Evolutionary conservation across 2,329 filamentous ascomycete genomes (phyloP).

Genomic region (Colletotrichum sp.): DNA sequence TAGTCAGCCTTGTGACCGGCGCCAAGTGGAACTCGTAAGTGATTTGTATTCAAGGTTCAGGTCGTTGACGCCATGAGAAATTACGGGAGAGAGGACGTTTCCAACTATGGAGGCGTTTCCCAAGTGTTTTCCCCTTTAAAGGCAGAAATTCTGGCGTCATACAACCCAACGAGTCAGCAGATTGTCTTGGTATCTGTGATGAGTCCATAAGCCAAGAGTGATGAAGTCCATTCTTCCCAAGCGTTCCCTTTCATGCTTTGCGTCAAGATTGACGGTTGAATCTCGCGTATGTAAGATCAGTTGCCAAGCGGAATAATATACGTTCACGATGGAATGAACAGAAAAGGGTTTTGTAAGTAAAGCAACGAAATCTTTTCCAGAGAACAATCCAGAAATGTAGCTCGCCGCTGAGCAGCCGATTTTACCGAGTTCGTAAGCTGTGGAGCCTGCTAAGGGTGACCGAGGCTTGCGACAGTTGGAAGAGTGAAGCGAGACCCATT

Average conservation of each 20-base stretch:
- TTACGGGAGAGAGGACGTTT: background rate
- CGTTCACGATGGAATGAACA: rapidly evolving
- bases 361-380: too few relatives aligned
- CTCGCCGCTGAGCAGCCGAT: background rate
- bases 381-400: too few relatives aligned
- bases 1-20: background rate
- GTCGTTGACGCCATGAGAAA: background rate
- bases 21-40: background rate
- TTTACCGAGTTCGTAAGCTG: background rate
- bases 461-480: background rate
- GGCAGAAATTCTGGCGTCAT: background rate
- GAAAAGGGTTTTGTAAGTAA: too few relatives aligned
- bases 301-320: rapidly evolving
- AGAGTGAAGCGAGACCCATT: background rate
- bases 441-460: rapidly evolving
- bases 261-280: too few relatives aligned
- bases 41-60: background rate
- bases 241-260: too few relatives aligned
- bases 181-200: rapidly evolving
- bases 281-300: too few relatives aligned
- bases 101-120: background rate
- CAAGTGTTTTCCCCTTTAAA: background rate
- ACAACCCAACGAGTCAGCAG: background rate
- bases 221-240: background rate
- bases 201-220: background rate